phyloP scores from a whole-genome alignment of 768 basidiomycete genomes.

The Floccularia luteovirens region DNA sequence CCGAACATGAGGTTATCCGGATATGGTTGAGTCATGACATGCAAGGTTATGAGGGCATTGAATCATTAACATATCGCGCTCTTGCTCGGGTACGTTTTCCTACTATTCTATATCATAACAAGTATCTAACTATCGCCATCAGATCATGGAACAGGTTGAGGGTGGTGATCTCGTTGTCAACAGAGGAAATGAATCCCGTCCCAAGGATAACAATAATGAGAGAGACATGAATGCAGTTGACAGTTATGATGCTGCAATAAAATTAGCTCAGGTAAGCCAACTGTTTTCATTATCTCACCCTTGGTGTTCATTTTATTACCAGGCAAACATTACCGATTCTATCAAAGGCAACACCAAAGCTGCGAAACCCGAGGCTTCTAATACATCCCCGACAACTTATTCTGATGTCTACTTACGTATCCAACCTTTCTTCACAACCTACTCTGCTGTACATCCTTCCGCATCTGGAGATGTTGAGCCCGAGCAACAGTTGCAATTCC shows the following conservation, averaged over 20 bases:
- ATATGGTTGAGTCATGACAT: constrained; percentile 96
- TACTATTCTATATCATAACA: background rate
- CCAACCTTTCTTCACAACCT: constrained; percentile 63
- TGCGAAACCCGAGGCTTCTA: constrained; percentile 21
- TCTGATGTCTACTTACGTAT: constrained; percentile 91
- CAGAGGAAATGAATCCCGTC: constrained; percentile 68
- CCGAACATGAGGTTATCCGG: constrained; percentile 96
- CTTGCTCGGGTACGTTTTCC: constrained; percentile 57
- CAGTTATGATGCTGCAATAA: constrained; percentile 76
- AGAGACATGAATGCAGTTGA: constrained; percentile 81
- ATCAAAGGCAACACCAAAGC: constrained; percentile 52
- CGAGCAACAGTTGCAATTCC: constrained; percentile 56
- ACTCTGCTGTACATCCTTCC: constrained; percentile 22
- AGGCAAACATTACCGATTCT: constrained; percentile 77
- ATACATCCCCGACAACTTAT: constrained; percentile 60
- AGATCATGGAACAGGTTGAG: constrained; percentile 94
- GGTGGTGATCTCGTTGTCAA: constrained; percentile 89
- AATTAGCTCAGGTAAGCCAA: constrained; percentile 66
- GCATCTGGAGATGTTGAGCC: constrained; percentile 28
- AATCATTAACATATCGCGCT: constrained; percentile 87
- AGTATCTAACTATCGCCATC: constrained; percentile 3
- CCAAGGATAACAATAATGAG: constrained; percentile 42
- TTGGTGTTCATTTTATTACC: constrained; percentile 2
- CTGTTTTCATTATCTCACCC: constrained; percentile 5
- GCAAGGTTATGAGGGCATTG: constrained; percentile 93